phyloP scores from a whole-genome alignment of 306 rosid species.

The Citrullus mucosospermus region DNA sequence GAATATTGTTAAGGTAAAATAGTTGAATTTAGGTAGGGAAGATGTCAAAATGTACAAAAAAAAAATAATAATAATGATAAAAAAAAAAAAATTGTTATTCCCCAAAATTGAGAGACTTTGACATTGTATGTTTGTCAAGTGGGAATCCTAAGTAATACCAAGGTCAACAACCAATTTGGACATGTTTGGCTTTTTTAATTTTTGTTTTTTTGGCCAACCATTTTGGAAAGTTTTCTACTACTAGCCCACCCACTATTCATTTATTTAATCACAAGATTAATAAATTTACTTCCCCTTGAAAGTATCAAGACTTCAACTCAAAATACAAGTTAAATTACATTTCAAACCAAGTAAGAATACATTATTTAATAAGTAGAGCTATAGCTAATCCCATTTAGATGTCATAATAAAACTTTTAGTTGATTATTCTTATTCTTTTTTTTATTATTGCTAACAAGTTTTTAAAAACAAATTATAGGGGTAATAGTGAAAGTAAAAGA shows the following conservation, averaged over 20 bases:
- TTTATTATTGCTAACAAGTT: too few relatives aligned
- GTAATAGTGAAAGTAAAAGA: too few relatives aligned
- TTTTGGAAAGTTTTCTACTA: background rate
- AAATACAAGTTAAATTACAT: background rate
- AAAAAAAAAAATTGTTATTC: background rate
- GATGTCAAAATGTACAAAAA: background rate
- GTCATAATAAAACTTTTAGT: background rate
- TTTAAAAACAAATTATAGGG: too few relatives aligned
- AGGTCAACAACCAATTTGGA: conserved; percentile 2
- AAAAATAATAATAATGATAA: too few relatives aligned
- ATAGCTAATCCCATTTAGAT: background rate
- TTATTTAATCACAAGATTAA: background rate
- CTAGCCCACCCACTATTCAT: background rate
- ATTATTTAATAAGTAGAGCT: background rate
- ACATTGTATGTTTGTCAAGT: background rate
- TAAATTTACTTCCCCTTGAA: background rate
- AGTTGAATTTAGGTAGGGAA: background rate
- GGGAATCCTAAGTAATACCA: background rate
- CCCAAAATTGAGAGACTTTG: conserved; percentile 1
- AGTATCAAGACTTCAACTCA: too few relatives aligned
- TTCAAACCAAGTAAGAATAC: background rate
- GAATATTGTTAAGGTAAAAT: background rate
- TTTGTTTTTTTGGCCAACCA: background rate
- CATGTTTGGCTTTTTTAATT: background rate
- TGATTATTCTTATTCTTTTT: background rate